Conservation (phyloP, 805 yeast genomes). For the Barnettozyma pratensis region DNA sequence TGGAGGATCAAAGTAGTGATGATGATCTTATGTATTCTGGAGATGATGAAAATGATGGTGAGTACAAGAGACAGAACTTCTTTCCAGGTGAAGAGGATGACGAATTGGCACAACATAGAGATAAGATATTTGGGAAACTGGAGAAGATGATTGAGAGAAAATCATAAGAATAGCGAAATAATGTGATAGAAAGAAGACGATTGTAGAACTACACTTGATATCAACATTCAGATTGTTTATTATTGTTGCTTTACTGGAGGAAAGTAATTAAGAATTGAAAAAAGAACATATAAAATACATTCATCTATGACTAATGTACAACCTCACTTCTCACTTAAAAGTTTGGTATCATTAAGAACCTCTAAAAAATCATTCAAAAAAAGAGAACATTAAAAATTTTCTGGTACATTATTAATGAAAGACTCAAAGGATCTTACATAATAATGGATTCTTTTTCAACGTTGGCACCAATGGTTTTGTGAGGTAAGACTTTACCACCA, state of each 20-base stretch:
- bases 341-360: slow-evolving; percentile 1
- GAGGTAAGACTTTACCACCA: slow-evolving; percentile 99
- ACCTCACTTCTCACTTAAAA: not conserved
- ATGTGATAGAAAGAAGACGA: no score
- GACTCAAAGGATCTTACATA: slow-evolving; percentile 49
- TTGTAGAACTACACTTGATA: not conserved
- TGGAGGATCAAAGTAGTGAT: slow-evolving; percentile 43
- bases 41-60: slow-evolving; percentile 28
- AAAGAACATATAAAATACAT: slow-evolving; percentile 2
- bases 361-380: not conserved
- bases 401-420: not conserved
- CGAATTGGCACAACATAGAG: slow-evolving; percentile 46
- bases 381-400: not conserved
- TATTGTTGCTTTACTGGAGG: not conserved
- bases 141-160: slow-evolving; percentile 42
- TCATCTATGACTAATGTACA: slow-evolving; percentile 2
- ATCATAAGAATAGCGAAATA: not conserved
- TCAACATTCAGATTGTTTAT: not conserved
- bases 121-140: slow-evolving; percentile 33
- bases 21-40: slow-evolving; percentile 41
- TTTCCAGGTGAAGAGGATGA: slow-evolving; percentile 51
- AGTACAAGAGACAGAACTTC: slow-evolving; percentile 43
- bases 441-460: slow-evolving; percentile 98
- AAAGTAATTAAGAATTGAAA: slow-evolving; percentile 1
- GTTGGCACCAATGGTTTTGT: slow-evolving; percentile 91